Conservation (phyloP, 306 rosid species). For the Castanopsis chinensis region DNA sequence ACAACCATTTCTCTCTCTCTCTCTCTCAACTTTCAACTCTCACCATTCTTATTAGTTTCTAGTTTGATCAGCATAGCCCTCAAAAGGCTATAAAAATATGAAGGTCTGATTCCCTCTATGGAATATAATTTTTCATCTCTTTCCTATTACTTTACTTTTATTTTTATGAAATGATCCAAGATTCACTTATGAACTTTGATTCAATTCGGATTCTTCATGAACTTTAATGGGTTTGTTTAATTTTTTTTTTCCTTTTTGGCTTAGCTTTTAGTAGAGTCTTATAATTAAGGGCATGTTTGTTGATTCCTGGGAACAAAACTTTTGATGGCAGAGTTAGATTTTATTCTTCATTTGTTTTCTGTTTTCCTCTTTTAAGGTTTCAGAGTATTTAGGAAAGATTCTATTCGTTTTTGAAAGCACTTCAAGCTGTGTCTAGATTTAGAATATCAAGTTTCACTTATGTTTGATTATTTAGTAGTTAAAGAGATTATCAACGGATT, state of each 20-base stretch:
- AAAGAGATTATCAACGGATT: neutral
- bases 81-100: constrained; percentile 37
- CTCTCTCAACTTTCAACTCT: neutral
- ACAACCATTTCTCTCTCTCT: constrained; percentile 10
- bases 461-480: neutral
- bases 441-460: neutral
- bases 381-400: constrained; percentile 9
- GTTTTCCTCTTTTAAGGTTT: neutral
- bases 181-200: constrained; percentile 4
- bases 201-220: constrained; percentile 34
- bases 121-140: constrained; percentile 8
- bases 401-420: neutral
- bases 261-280: constrained; percentile 20
- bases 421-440: constrained; percentile 16
- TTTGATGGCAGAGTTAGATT: neutral
- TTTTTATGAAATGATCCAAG: neutral
- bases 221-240: constrained; percentile 13
- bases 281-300: neutral
- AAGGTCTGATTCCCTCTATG: constrained; percentile 56
- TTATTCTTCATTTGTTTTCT: neutral
- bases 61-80: constrained; percentile 30
- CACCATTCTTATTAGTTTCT: constrained; percentile 1
- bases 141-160: neutral
- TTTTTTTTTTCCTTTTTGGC: neutral
- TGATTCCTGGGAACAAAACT: constrained; percentile 4